Percentiles rank a stretch among this genome's conserved stretches.
Evolutionary conservation across 192 early-diverging fungal species (phyloP).

Genomic region (Lunasporangiospora selenospora): DNA sequence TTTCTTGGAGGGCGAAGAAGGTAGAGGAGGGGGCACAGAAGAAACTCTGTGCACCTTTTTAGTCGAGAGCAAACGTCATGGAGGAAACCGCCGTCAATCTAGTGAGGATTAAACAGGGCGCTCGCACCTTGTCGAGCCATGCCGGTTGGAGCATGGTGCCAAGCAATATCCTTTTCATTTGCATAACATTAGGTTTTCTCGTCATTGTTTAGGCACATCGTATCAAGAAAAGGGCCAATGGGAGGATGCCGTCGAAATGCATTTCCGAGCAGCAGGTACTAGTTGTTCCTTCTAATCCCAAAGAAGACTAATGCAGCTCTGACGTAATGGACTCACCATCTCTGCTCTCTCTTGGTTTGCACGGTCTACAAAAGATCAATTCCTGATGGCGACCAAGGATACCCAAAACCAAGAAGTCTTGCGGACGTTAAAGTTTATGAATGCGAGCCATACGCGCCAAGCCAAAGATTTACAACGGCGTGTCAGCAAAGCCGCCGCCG

Average conservation of each 20-base stretch:
- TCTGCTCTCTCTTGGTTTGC: no score
- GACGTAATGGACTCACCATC: not conserved
- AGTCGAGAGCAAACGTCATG: not conserved
- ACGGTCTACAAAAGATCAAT: conserved; percentile 19
- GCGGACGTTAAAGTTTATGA: conserved; percentile 70
- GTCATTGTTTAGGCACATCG: conserved; percentile 61
- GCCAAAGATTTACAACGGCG: conserved; percentile 69
- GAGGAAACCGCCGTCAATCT: conserved; percentile 3
- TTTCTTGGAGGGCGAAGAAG: no score
- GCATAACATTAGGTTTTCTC: not conserved
- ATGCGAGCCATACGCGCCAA: conserved; percentile 69
- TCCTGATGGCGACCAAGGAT: conserved; percentile 33
- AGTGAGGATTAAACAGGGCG: no score
- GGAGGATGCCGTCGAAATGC: conserved; percentile 66
- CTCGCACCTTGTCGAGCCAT: no score
- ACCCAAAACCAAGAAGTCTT: conserved; percentile 55
- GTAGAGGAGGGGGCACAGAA: no score
- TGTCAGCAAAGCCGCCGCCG: conserved; percentile 36
- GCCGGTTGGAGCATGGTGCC: no score
- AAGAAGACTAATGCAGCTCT: not conserved
- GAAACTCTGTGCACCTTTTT: no score
- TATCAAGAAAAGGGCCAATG: conserved; percentile 60
- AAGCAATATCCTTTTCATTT: not conserved
- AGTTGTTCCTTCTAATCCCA: not conserved
- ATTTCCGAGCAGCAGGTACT: conserved; percentile 73